Base-by-base conservation (phyloP, 352 stramenopile species). In the Globisporangium emineosum region DNA sequence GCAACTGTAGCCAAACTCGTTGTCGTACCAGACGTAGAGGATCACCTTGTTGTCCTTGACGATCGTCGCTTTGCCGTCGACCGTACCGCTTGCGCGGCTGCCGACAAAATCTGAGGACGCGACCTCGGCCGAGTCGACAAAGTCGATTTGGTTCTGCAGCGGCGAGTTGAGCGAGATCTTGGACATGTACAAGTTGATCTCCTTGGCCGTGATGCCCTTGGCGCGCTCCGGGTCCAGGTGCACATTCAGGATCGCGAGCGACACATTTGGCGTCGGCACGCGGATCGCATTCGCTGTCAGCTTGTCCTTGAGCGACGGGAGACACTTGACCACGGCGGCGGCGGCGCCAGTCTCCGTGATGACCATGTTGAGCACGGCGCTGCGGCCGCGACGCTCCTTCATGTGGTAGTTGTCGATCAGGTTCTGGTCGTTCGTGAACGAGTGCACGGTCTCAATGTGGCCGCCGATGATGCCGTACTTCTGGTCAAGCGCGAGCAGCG, bases 261-360 rank as follows among this genome's bases (percentile, higher is more conserved):
- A 99, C 21, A 99, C 97, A 78, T 99, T 97, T 57, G 97, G 96
- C 72, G 97, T 99, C 43, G 97, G 97, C 32, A 99, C 97, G 73
- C 97, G 97, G 82, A 99, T 98, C 62, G 97, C 95, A 77, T 99
- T 99, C 68, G 95, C 97, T 61, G 97, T 99, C 49, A 99, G 86
- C 86, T 99, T 99, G 85, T 94, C 93, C 72, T 97, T 81, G 55
- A 99, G 90, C 33, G 79, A 90, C 57, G 97, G 97, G 10, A 98
- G 80, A 64, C 92, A 94, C 77, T 92, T 92, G 62, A 86, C 76
- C n/a, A 96, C 87, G 55, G 88, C 88, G 1, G 78, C 79, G 8
- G 83, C 88, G 5, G 88, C 88, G 29, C 88, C 88, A 0, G 88
- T 96, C 73, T 95, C 86, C 0, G 88, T 94, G 69, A 94, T 91